Percentiles rank a stretch among this genome's conserved stretches.
Evolutionary conservation across 768 basidiomycete genomes (phyloP).

Genomic region (Naganishia vaughanmartiniae): DNA sequence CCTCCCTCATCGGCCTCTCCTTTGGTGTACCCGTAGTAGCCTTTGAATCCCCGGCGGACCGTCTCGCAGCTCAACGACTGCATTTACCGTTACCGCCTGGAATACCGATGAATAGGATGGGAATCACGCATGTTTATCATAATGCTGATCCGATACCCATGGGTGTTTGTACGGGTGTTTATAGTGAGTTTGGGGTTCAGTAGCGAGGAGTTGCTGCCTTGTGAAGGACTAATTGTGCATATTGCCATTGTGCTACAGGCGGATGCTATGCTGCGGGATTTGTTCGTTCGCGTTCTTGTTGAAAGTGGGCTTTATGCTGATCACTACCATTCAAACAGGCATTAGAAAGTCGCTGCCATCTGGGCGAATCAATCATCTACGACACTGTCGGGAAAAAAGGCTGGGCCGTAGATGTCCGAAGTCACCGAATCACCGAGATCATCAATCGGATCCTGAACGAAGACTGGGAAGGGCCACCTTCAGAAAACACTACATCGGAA

Average conservation of each 20-base stretch:
- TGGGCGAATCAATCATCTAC: conserved; percentile 75
- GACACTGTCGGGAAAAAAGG: conserved; percentile 78
- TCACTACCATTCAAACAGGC: conserved; percentile 31
- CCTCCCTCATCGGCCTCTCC: conserved; percentile 77
- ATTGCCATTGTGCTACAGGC: conserved; percentile 51
- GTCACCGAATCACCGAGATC: conserved; percentile 68
- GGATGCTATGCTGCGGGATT: conserved; percentile 79
- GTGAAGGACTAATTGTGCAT: background rate
- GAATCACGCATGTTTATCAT: conserved; percentile 80
- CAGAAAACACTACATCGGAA: conserved; percentile 36
- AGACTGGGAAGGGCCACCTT: conserved; percentile 70
- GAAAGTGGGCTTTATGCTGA: background rate
- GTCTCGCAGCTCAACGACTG: conserved; percentile 69
- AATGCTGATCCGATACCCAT: conserved; percentile 92
- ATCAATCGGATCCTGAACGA: conserved; percentile 68
- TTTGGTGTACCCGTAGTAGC: conserved; percentile 91
- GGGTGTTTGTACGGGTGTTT: conserved; percentile 51
- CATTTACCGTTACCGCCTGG: conserved; percentile 81
- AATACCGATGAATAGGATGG: conserved; percentile 45
- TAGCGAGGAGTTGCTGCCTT: background rate
- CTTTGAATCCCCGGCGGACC: conserved; percentile 87
- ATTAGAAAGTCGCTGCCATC: conserved; percentile 65
- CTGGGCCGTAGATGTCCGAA: conserved; percentile 74
- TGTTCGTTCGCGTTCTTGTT: conserved; percentile 46
- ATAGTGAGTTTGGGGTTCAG: conserved; percentile 28